phyloP scores from a whole-genome alignment of 1,284 basidiomycete genomes.

The Ustanciosporium gigantosporum region DNA sequence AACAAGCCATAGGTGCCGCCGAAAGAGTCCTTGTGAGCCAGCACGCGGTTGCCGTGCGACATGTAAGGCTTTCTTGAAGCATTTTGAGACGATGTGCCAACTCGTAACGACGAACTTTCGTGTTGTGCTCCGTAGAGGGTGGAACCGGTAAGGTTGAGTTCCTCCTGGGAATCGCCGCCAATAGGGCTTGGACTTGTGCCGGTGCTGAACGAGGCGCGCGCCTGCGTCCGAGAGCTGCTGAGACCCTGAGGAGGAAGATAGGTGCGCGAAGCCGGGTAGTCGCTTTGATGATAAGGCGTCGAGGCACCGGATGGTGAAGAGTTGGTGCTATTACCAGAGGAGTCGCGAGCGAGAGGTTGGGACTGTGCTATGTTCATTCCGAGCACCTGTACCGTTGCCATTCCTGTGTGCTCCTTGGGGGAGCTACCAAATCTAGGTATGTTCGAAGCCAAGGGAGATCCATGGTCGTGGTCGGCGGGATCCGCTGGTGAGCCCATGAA shows the following conservation, averaged over 20 bases:
- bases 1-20: slow-evolving; percentile 24
- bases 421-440: too few species aligned
- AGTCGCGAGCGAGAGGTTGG: slow-evolving; percentile 16
- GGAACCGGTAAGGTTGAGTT: slow-evolving; percentile 7
- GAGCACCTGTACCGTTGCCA: slow-evolving; percentile 32
- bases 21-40: slow-evolving; percentile 39
- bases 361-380: slow-evolving; percentile 17
- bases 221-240: slow-evolving; percentile 11
- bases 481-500: too few species aligned
- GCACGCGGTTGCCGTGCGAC: slow-evolving; percentile 9
- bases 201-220: slow-evolving; percentile 31
- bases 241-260: slow-evolving; percentile 21
- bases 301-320: slow-evolving; percentile 15
- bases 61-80: slow-evolving; percentile 3
- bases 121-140: too few species aligned
- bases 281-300: slow-evolving; percentile 18
- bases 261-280: slow-evolving; percentile 13
- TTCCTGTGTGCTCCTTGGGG: too few species aligned
- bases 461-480: too few species aligned
- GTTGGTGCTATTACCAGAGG: slow-evolving; percentile 10
- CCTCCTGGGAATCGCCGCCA: slow-evolving; percentile 29
- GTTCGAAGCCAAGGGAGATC: too few species aligned
- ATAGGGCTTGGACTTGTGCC: slow-evolving; percentile 14
- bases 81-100: slow-evolving; percentile 2
- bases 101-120: too few species aligned